These are phyloP conservation scores for Tolypocladium tropicale DNA, from an alignment of 2,329 filamentous ascomycete genomes.

Conservation along the genomic window DNA sequence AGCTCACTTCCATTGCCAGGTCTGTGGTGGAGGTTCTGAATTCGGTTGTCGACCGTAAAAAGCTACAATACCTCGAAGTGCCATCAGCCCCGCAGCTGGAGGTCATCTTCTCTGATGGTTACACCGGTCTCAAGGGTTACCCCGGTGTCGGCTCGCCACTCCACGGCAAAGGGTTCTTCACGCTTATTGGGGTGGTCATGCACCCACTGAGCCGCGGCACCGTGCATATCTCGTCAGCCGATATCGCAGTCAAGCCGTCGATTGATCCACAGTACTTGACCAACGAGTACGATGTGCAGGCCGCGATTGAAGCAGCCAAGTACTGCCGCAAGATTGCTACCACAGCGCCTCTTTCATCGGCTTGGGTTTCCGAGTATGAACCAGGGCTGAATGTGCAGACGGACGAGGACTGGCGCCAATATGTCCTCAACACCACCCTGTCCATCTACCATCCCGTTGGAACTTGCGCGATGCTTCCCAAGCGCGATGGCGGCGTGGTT, in stretches of 20 bases:
- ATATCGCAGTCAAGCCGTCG: background rate
- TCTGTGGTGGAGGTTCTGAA: background rate
- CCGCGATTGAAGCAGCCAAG: background rate
- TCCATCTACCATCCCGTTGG: background rate
- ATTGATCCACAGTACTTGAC: background rate
- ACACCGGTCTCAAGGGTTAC: background rate
- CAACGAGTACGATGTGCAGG: background rate
- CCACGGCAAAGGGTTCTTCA: background rate
- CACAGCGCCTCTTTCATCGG: background rate
- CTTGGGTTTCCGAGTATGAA: background rate
- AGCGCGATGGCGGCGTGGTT: background rate
- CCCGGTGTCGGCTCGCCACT: background rate
- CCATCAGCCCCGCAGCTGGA: background rate
- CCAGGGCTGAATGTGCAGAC: background rate
- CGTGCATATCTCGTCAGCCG: background rate
- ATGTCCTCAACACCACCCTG: background rate
- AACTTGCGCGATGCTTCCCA: background rate
- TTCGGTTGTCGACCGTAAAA: background rate
- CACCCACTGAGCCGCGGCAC: background rate
- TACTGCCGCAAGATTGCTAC: background rate
- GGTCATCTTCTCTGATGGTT: background rate
- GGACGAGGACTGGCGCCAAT: background rate
- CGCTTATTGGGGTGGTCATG: background rate
- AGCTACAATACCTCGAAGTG: background rate
- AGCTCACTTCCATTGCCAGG: background rate